phyloP scores from a whole-genome alignment of 768 basidiomycete species.

The Agrocybe praecox region DNA sequence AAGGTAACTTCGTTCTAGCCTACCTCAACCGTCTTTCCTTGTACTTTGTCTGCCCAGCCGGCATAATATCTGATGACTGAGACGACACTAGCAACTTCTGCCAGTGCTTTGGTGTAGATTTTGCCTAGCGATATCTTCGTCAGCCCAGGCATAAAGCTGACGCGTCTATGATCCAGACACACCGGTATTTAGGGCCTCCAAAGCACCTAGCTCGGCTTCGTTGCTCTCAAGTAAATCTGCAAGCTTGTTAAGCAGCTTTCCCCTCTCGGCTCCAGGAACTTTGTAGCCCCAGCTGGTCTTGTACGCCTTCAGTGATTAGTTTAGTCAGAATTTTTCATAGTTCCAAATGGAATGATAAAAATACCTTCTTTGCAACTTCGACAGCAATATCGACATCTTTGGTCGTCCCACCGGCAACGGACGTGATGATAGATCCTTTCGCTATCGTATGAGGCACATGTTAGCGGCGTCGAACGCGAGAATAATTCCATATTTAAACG shows the following conservation, averaged over 20 bases:
- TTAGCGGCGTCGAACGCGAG: background rate
- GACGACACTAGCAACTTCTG: conserved; percentile 45
- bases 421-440: conserved; percentile 60
- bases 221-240: conserved; percentile 64
- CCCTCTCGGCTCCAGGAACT: conserved; percentile 49
- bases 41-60: conserved; percentile 89
- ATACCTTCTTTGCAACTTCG: conserved; percentile 56
- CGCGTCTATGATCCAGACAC: conserved; percentile 3
- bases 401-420: conserved; percentile 56
- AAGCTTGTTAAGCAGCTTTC: conserved; percentile 59
- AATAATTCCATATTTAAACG: conserved; percentile 2
- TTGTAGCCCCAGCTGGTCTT: conserved; percentile 71
- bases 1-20: background rate
- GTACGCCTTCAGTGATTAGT: conserved; percentile 22
- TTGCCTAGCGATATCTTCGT: conserved; percentile 49
- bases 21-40: conserved; percentile 72
- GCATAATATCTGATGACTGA: conserved; percentile 71
- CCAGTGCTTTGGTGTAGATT: conserved; percentile 48
- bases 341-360: background rate
- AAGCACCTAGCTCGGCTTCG: conserved; percentile 62
- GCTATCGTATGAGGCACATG: conserved; percentile 33
- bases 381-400: conserved; percentile 81
- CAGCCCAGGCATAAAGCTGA: too few relatives aligned
- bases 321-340: background rate
- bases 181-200: conserved; percentile 73